Evolutionary conservation across 768 basidiomycete species (phyloP).

Genomic region (Pulveroboletus ravenelii): DNA sequence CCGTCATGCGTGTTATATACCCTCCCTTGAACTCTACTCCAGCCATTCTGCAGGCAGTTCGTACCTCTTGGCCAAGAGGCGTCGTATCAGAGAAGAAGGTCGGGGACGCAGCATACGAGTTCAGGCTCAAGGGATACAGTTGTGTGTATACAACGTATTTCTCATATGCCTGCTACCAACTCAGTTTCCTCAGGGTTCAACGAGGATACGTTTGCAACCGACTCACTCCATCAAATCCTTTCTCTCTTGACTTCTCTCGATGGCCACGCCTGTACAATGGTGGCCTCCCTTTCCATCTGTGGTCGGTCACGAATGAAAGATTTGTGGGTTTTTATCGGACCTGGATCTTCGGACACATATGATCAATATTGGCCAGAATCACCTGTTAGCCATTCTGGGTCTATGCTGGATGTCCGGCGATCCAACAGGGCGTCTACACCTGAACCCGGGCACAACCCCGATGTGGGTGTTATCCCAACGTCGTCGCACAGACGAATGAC

Average conservation of each 20-base stretch:
- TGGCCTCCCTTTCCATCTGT: conserved; percentile 68
- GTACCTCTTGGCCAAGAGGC: conserved; percentile 74
- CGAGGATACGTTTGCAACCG: conserved; percentile 69
- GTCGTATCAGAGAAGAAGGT: conserved; percentile 76
- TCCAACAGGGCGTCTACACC: conserved; percentile 32
- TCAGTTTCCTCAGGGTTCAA: conserved; percentile 57
- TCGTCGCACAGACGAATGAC: conserved; percentile 31
- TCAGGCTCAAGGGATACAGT: conserved; percentile 77
- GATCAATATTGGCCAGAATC: conserved; percentile 34
- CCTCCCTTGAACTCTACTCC: conserved; percentile 76
- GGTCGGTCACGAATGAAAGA: conserved; percentile 70
- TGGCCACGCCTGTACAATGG: conserved; percentile 59
- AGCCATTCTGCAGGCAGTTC: conserved; percentile 75
- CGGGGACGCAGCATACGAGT: conserved; percentile 67
- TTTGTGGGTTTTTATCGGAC: conserved; percentile 72
- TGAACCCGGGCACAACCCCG: conserved; percentile 23
- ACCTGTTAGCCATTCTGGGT: conserved; percentile 33
- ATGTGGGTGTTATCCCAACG: conserved; percentile 21
- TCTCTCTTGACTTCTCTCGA: conserved; percentile 64
- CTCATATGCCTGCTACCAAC: conserved; percentile 15
- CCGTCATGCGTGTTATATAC: conserved; percentile 64
- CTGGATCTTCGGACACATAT: conserved; percentile 31
- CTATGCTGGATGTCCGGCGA: conserved; percentile 34
- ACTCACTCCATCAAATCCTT: conserved; percentile 70
- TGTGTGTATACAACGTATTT: conserved; percentile 41